Percentiles rank a stretch among this genome's conserved stretches.
Evolutionary conservation across 495 filamentous ascomycete species (phyloP).

Genomic region (Penicillium bialowiezense): DNA sequence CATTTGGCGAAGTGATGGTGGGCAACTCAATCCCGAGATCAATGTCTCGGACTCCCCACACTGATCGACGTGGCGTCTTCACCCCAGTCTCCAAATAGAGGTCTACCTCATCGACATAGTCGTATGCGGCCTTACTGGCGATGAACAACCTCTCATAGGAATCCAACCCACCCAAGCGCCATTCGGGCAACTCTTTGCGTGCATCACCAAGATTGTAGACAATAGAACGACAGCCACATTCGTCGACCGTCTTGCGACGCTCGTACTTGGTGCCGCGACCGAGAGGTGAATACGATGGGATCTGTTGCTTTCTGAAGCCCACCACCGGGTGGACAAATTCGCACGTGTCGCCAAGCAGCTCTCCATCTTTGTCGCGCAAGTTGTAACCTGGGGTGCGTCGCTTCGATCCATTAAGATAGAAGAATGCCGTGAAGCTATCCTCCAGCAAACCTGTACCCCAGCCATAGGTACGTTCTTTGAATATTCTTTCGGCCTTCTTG

Average conservation of each 20-base stretch:
- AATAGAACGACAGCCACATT: slow-evolving; percentile 3
- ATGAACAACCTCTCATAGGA: slow-evolving; percentile 22
- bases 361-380: background rate
- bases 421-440: slow-evolving; percentile 17
- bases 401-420: slow-evolving; percentile 19
- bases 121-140: slow-evolving; percentile 12
- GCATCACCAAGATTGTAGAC: slow-evolving; percentile 15
- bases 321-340: slow-evolving; percentile 22
- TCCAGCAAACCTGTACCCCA: slow-evolving; percentile 19
- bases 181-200: slow-evolving; percentile 11
- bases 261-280: background rate
- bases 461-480: slow-evolving; percentile 7
- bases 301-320: slow-evolving; percentile 11
- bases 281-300: slow-evolving; percentile 14
- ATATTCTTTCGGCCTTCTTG: background rate
- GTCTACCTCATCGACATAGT: slow-evolving; percentile 20
- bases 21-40: background rate
- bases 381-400: slow-evolving; percentile 15
- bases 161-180: slow-evolving; percentile 19
- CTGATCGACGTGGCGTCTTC: slow-evolving; percentile 10
- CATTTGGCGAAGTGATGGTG: background rate
- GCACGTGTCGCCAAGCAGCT: slow-evolving; percentile 8
- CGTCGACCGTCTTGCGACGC: slow-evolving; percentile 8
- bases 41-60: background rate
- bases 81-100: slow-evolving; percentile 12